phyloP scores from a whole-genome alignment of 2,329 filamentous ascomycete genomes.

The Magnaporthiopsis rhizophila region DNA sequence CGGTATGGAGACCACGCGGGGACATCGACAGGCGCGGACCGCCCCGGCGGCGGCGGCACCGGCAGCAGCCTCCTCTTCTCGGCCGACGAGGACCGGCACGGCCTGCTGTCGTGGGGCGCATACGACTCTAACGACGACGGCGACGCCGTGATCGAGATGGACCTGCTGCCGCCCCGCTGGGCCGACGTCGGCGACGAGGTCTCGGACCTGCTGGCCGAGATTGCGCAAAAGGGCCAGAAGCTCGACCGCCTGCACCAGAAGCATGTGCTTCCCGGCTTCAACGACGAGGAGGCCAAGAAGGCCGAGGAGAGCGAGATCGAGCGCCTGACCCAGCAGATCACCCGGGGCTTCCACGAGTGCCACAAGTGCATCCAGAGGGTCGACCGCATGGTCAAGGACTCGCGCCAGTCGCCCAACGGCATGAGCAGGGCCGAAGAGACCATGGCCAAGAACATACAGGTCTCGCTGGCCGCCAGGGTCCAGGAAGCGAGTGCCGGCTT shows the following conservation, averaged over 20 bases:
- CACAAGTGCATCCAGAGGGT: slow-evolving; percentile 83
- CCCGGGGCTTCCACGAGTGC: slow-evolving; percentile 79
- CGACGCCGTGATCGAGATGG: slow-evolving; percentile 97
- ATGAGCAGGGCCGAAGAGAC: slow-evolving; percentile 80
- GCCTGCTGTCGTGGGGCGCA: slow-evolving; percentile 72
- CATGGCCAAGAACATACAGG: slow-evolving; percentile 95
- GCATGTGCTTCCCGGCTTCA: slow-evolving; percentile 91
- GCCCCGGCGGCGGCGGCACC: slow-evolving; percentile 42
- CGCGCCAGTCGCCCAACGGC: slow-evolving; percentile 56
- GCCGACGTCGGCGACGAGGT: slow-evolving; percentile 93
- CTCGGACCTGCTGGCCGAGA: slow-evolving; percentile 68
- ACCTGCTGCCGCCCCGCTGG: slow-evolving; percentile 89
- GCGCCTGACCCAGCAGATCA: slow-evolving; percentile 81
- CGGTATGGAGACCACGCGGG: slow-evolving; percentile 54
- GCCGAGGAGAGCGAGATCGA: slow-evolving; percentile 89
- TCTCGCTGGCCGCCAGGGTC: slow-evolving; percentile 77
- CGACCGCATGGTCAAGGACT: slow-evolving; percentile 77
- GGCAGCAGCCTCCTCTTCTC: slow-evolving; percentile 32
- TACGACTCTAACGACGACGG: slow-evolving; percentile 78
- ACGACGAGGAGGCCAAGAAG: slow-evolving; percentile 84
- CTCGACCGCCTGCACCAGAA: slow-evolving; percentile 94
- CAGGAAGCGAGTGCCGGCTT: slow-evolving; percentile 90
- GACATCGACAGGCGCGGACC: slow-evolving; percentile 52
- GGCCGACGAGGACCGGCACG: slow-evolving; percentile 52
- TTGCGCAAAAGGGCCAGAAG: slow-evolving; percentile 73